Conservation (phyloP, 2,329 filamentous ascomycete species). For the Rhytidhysteron rufulum region DNA sequence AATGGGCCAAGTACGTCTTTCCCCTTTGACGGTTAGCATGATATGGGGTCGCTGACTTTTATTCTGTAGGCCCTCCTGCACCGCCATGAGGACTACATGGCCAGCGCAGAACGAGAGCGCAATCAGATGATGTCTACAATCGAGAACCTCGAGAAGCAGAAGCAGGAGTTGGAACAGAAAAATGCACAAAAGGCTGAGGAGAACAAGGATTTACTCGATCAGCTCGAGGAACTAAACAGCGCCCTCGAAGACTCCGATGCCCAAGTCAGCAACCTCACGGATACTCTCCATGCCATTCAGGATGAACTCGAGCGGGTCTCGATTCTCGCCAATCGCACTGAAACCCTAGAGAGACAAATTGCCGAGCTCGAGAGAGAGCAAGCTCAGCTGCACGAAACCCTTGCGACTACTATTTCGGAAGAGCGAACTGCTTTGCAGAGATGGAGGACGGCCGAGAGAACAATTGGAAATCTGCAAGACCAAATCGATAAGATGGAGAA, state of each 20-base stretch:
- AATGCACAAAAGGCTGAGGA: conserved; percentile 79
- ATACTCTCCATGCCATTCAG: conserved; percentile 72
- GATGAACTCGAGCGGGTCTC: conserved; percentile 72
- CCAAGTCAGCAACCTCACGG: conserved; percentile 72
- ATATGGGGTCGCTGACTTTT: conserved; percentile 61
- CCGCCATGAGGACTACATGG: conserved; percentile 92
- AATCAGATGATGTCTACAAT: conserved; percentile 68
- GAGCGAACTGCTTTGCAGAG: conserved; percentile 74
- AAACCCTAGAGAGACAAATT: conserved; percentile 76
- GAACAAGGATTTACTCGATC: conserved; percentile 75
- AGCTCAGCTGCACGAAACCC: conserved; percentile 62
- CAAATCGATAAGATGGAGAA: conserved; percentile 86
- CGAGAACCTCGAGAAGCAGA: conserved; percentile 69
- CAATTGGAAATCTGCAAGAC: conserved; percentile 73
- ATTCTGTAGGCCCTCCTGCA: conserved; percentile 78
- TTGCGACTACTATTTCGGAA: conserved; percentile 67
- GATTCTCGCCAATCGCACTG: conserved; percentile 67
- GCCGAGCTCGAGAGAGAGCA: conserved; percentile 79
- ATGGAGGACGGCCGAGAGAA: conserved; percentile 81
- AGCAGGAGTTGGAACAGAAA: conserved; percentile 63
- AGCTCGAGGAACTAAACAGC: conserved; percentile 79
- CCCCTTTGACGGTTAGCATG: conserved; percentile 6
- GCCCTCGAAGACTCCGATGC: conserved; percentile 76
- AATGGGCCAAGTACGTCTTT: conserved; percentile 79
- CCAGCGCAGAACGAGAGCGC: conserved; percentile 84